Conservation (phyloP, 1,139 yeast species). For the Diutina siamensis region DNA sequence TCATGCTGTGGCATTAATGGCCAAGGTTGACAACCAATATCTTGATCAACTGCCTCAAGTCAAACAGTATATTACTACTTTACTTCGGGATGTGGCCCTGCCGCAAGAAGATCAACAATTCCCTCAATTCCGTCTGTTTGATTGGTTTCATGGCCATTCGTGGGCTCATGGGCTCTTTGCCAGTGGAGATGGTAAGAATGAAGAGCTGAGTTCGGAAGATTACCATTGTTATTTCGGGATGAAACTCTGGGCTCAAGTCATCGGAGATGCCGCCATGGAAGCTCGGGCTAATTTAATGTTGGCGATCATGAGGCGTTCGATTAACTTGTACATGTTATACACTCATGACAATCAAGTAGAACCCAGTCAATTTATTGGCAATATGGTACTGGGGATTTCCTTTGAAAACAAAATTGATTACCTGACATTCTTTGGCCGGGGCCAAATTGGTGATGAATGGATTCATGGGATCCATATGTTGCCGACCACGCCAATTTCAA, state of each 20-base stretch:
- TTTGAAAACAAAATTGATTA: slow-evolving; percentile 36
- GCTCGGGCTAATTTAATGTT: slow-evolving; percentile 29
- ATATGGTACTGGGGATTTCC: slow-evolving; percentile 34
- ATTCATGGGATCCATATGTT: slow-evolving; percentile 39
- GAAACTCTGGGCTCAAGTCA: slow-evolving; percentile 26
- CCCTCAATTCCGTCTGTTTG: slow-evolving; percentile 32
- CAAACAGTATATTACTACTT: slow-evolving; percentile 8
- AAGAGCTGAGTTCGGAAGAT: slow-evolving; percentile 36
- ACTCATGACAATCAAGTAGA: slow-evolving; percentile 27
- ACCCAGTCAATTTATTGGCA: slow-evolving; percentile 25
- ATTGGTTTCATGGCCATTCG: slow-evolving; percentile 37
- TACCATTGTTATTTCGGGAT: slow-evolving; percentile 34
- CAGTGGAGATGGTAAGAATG: slow-evolving; percentile 36
- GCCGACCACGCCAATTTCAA: slow-evolving; percentile 33
- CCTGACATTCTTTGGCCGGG: slow-evolving; percentile 34
- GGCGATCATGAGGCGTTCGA: slow-evolving; percentile 29
- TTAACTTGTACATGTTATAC: slow-evolving; percentile 34
- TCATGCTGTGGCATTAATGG: slow-evolving; percentile 19
- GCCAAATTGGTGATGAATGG: slow-evolving; percentile 33
- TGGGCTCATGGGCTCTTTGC: slow-evolving; percentile 37
- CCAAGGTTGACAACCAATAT: slow-evolving; percentile 7
- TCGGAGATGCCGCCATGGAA: slow-evolving; percentile 25
- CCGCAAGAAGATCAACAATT: slow-evolving; percentile 13
- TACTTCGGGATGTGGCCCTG: slow-evolving; percentile 11
- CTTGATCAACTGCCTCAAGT: slow-evolving; percentile 2